A percentile compares a stretch with the other conserved stretches of the same genome.
phyloP scores from a whole-genome alignment of 2,329 filamentous ascomycete species.

The Hysterium pulicare region DNA sequence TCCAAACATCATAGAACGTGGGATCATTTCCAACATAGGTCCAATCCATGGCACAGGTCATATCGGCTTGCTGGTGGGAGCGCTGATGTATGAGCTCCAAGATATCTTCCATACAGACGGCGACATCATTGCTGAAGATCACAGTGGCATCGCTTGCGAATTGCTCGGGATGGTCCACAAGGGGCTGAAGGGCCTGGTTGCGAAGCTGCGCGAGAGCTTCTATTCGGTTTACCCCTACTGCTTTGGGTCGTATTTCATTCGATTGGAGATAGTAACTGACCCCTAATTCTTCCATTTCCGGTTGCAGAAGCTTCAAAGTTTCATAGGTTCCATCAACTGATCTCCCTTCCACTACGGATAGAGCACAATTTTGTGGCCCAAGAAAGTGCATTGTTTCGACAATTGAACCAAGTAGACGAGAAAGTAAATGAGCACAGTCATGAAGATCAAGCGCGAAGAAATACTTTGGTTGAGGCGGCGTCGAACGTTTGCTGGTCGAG shows the following conservation, averaged over 20 bases:
- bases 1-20: slow-evolving; percentile 58
- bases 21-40: slow-evolving; percentile 42
- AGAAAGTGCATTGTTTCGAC: slow-evolving; percentile 51
- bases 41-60: slow-evolving; percentile 61
- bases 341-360: slow-evolving; percentile 57
- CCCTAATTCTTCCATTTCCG: slow-evolving; percentile 36
- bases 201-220: slow-evolving; percentile 49
- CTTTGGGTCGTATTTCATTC: slow-evolving; percentile 44
- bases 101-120: slow-evolving; percentile 48
- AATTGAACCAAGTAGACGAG: slow-evolving; percentile 52
- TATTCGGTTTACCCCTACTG: slow-evolving; percentile 40
- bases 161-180: slow-evolving; percentile 63
- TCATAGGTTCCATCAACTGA: slow-evolving; percentile 55
- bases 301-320: slow-evolving; percentile 44
- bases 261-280: slow-evolving; percentile 43
- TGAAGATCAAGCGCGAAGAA: slow-evolving; percentile 55
- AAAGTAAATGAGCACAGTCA: slow-evolving; percentile 45
- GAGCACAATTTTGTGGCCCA: slow-evolving; percentile 48
- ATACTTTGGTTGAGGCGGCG: slow-evolving; percentile 29
- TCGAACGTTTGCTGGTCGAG: neutral
- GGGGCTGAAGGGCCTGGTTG: slow-evolving; percentile 51
- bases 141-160: slow-evolving; percentile 94
- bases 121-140: slow-evolving; percentile 83
- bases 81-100: slow-evolving; percentile 55
- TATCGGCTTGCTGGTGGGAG: slow-evolving; percentile 46